phyloP scores from a whole-genome alignment of 257 asterid genomes.

The Plantago elongata region DNA sequence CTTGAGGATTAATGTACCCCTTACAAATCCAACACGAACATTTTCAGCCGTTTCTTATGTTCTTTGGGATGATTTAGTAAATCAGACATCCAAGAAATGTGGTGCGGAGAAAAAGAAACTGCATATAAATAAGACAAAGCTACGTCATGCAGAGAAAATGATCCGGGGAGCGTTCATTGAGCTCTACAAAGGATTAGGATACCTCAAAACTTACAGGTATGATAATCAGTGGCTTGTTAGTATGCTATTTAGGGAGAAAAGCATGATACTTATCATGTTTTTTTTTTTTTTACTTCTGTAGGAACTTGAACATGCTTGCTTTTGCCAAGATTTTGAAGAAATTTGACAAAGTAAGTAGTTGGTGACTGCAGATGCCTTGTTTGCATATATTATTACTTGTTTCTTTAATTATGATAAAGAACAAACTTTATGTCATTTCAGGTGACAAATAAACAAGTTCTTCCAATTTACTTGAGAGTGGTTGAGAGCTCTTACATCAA shows the following conservation, averaged over 20 bases:
- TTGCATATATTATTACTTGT: conserved; percentile 1
- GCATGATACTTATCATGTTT: not conserved
- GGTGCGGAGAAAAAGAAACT: conserved; percentile 41
- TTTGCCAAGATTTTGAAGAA: conserved; percentile 91
- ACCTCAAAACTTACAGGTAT: conserved; percentile 82
- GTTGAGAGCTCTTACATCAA: conserved; percentile 91
- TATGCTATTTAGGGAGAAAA: not conserved
- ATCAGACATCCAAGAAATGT: conserved; percentile 67
- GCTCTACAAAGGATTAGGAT: conserved; percentile 82
- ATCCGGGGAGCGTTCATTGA: conserved; percentile 79
- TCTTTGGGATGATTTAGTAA: conserved; percentile 76
- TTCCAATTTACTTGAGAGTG: conserved; percentile 80
- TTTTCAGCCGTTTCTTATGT: conserved; percentile 72
- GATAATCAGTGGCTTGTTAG: not conserved
- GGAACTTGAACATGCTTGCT: conserved; percentile 91
- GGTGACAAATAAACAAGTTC: conserved; percentile 86
- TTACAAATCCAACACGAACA: conserved; percentile 70
- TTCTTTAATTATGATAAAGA: conserved; percentile 4
- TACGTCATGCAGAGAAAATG: conserved; percentile 92
- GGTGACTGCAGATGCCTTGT: not conserved
- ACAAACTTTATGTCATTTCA: conserved; percentile 31
- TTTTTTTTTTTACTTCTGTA: conserved; percentile 21
- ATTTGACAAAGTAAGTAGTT: conserved; percentile 73
- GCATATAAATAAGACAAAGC: conserved; percentile 56
- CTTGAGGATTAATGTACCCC: conserved; percentile 67